A percentile compares a stretch with the other conserved stretches of the same genome.
Conservation (phyloP, 2,329 filamentous ascomycete species). For the Capronia epimyces region DNA sequence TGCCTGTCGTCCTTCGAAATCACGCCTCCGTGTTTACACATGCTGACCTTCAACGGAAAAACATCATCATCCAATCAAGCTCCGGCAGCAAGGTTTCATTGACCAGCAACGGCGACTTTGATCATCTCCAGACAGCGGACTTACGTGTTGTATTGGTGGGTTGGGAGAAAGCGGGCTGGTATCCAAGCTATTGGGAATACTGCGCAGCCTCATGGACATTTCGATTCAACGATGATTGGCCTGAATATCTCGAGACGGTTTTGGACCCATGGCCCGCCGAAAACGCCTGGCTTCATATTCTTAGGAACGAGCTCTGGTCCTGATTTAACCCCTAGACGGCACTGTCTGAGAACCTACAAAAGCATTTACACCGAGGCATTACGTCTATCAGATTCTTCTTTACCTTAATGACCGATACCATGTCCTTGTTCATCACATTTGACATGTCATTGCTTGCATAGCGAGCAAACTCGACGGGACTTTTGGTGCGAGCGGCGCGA, state of each 20-base stretch:
- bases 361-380: neutral
- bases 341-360: neutral
- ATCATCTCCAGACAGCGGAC: neutral
- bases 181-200: conserved; percentile 31
- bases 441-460: no score
- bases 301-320: conserved; percentile 1
- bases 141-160: conserved; percentile 28
- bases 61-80: conserved; percentile 3
- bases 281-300: neutral
- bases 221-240: conserved; percentile 7
- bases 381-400: neutral
- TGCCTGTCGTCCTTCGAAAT: no score
- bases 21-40: no score
- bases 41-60: conserved; percentile 8
- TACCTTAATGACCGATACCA: no score
- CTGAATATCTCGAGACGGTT: neutral
- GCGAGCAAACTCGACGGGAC: no score
- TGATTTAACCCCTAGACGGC: neutral
- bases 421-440: no score
- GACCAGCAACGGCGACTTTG: neutral
- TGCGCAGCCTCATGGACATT: conserved; percentile 6
- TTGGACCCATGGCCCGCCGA: conserved; percentile 1
- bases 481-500: no score
- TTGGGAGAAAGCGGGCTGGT: conserved; percentile 32
- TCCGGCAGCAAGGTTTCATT: neutral